phyloP scores from a whole-genome alignment of 352 stramenopile genomes.

The Phytophthora pinifolia region DNA sequence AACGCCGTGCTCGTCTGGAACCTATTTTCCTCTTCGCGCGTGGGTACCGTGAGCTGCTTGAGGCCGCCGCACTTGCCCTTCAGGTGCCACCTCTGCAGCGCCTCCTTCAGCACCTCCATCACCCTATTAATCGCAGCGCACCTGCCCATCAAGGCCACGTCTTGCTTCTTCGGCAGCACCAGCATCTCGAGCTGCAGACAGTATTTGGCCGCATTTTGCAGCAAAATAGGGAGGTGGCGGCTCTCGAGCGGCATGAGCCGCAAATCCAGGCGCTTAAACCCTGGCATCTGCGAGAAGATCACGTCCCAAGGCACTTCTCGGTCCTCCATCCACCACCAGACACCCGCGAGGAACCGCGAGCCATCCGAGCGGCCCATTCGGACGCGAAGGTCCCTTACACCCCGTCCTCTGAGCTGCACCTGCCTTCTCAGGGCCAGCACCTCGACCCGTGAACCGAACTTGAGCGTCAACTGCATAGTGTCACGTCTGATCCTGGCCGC shows the following conservation, averaged over 20 bases:
- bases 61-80: constrained; percentile 36
- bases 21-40: constrained; percentile 21
- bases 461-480: constrained; percentile 34
- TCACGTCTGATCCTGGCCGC: constrained; percentile 24
- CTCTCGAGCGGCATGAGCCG: constrained; percentile 31
- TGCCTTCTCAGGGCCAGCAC: constrained; percentile 22
- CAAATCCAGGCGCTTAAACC: constrained; percentile 32
- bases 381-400: constrained; percentile 33
- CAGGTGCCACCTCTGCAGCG: constrained; percentile 32
- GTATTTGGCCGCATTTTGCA: constrained; percentile 29
- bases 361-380: constrained; percentile 35
- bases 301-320: constrained; percentile 30
- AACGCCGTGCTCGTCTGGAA: constrained; percentile 26
- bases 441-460: constrained; percentile 26
- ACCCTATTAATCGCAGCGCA: constrained; percentile 13
- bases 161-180: constrained; percentile 29
- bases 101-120: constrained; percentile 27
- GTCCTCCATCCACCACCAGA: constrained; percentile 39
- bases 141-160: constrained; percentile 10
- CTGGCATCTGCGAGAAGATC: constrained; percentile 23
- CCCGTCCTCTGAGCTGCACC: constrained; percentile 27
- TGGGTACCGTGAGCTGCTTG: constrained; percentile 37
- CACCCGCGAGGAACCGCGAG: constrained; percentile 25
- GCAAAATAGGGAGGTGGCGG: constrained; percentile 22
- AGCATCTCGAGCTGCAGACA: constrained; percentile 36